phyloP scores from a whole-genome alignment of 1,284 basidiomycete species.

The Malassezia sp. region DNA sequence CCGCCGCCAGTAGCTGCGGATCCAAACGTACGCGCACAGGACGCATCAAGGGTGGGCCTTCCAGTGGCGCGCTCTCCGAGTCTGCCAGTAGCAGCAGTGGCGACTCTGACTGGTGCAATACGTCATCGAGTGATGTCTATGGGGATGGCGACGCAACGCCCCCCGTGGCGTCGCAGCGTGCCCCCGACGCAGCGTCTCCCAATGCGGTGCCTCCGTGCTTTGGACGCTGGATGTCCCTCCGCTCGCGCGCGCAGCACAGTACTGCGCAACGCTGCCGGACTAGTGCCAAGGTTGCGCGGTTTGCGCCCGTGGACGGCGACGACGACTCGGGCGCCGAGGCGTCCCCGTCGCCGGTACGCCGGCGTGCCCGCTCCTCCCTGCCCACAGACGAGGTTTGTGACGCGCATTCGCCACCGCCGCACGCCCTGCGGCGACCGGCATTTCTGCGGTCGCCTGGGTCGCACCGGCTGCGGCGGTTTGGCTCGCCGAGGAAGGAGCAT shows the following conservation, averaged over 20 bases:
- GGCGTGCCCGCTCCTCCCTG: neutral
- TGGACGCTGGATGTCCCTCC: neutral
- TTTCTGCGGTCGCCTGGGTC: slow-evolving; percentile 13
- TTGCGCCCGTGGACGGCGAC: neutral
- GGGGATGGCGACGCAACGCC: neutral
- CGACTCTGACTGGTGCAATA: slow-evolving; percentile 1
- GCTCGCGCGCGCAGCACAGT: neutral
- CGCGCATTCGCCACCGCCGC: no score
- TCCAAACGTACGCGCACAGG: slow-evolving; percentile 3
- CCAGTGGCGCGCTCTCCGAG: neutral
- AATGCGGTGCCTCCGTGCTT: no score
- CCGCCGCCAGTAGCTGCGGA: no score
- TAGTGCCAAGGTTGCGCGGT: neutral
- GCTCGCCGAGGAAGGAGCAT: neutral
- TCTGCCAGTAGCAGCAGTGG: neutral
- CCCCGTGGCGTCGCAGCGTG: neutral
- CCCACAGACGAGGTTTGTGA: neutral
- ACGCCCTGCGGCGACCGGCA: neutral
- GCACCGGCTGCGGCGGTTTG: slow-evolving; percentile 8
- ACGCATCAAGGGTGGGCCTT: neutral
- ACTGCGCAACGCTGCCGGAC: neutral
- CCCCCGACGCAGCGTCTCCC: neutral
- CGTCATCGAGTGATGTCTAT: neutral
- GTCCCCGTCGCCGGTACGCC: neutral
- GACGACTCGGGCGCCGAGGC: neutral